A percentile compares a stretch with the other conserved stretches of the same genome.
Evolutionary conservation across 768 basidiomycete species (phyloP).

Genomic region (Cubamyces sp.): DNA sequence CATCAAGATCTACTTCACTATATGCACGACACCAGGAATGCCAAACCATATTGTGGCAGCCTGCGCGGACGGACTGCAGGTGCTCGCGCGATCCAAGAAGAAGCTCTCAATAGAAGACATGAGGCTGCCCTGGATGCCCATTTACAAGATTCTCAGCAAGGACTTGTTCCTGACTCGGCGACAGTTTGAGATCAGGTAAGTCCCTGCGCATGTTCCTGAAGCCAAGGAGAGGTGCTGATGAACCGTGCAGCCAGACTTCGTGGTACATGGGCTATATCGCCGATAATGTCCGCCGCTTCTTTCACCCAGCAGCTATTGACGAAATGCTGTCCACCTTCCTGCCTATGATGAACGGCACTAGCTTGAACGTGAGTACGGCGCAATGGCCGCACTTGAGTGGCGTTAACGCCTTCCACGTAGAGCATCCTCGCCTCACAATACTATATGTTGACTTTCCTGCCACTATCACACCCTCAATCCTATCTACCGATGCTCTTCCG

Average conservation of each 20-base stretch:
- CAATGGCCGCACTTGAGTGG: neutral
- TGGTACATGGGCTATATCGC: slow-evolving; percentile 79
- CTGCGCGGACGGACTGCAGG: slow-evolving; percentile 64
- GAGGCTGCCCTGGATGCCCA: slow-evolving; percentile 81
- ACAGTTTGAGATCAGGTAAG: slow-evolving; percentile 80
- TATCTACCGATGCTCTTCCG: slow-evolving; percentile 86
- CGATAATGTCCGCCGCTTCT: slow-evolving; percentile 74
- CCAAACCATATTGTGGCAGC: slow-evolving; percentile 67
- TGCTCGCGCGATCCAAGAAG: slow-evolving; percentile 67
- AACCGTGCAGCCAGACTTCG: slow-evolving; percentile 60
- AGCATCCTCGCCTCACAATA: slow-evolving; percentile 81
- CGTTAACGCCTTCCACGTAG: slow-evolving; percentile 39
- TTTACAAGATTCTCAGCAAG: slow-evolving; percentile 68
- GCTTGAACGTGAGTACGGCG: slow-evolving; percentile 61
- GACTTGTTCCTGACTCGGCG: slow-evolving; percentile 79
- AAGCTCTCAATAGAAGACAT: slow-evolving; percentile 79
- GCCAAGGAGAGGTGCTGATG: neutral
- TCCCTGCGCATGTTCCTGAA: slow-evolving; percentile 16
- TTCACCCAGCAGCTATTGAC: slow-evolving; percentile 83
- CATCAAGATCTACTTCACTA: slow-evolving; percentile 77
- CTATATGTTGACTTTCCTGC: slow-evolving; percentile 85
- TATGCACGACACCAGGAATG: slow-evolving; percentile 79
- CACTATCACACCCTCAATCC: slow-evolving; percentile 80
- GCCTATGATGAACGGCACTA: slow-evolving; percentile 74
- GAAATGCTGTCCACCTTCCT: slow-evolving; percentile 90